A percentile compares a stretch with the other conserved stretches of the same genome.
Conservation (phyloP, 805 yeast genomes). For the Vanderwaltozyma yarrowii region DNA sequence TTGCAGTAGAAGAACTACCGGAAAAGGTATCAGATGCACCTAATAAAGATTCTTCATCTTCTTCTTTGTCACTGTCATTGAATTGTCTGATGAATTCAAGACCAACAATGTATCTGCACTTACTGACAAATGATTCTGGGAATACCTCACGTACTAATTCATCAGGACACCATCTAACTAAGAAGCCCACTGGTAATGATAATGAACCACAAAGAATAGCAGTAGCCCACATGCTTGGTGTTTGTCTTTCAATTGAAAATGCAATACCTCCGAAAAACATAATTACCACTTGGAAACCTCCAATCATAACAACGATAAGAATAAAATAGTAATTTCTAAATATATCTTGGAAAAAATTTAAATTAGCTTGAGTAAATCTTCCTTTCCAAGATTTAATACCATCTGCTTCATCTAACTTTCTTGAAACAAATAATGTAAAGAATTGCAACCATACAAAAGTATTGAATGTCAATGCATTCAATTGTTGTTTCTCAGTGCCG, state of each 20-base stretch:
- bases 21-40: neutral
- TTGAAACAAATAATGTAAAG: constrained; percentile 81
- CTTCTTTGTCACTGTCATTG: constrained; percentile 7
- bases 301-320: constrained; percentile 61
- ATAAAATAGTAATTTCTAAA: constrained; percentile 77
- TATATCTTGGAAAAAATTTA: constrained; percentile 76
- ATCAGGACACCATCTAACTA: constrained; percentile 79
- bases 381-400: constrained; percentile 47
- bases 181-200: constrained; percentile 69
- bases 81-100: constrained; percentile 18
- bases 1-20: too few relatives aligned
- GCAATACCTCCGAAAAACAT: constrained; percentile 98
- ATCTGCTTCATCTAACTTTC: constrained; percentile 84
- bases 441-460: constrained; percentile 97
- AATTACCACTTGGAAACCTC: constrained; percentile 74
- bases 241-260: constrained; percentile 69
- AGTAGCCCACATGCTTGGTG: constrained; percentile 82
- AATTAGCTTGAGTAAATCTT: constrained; percentile 51
- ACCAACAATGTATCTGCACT: constrained; percentile 13
- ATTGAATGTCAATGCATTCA: constrained; percentile 84
- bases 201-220: constrained; percentile 73
- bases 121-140: constrained; percentile 39
- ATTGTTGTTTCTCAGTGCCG: constrained; percentile 43
- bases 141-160: constrained; percentile 52
- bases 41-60: constrained; percentile 24